These are phyloP conservation scores for Chaetoscypha palmicola DNA, from an alignment of 2,329 filamentous ascomycete genomes.

Conservation along the genomic window DNA sequence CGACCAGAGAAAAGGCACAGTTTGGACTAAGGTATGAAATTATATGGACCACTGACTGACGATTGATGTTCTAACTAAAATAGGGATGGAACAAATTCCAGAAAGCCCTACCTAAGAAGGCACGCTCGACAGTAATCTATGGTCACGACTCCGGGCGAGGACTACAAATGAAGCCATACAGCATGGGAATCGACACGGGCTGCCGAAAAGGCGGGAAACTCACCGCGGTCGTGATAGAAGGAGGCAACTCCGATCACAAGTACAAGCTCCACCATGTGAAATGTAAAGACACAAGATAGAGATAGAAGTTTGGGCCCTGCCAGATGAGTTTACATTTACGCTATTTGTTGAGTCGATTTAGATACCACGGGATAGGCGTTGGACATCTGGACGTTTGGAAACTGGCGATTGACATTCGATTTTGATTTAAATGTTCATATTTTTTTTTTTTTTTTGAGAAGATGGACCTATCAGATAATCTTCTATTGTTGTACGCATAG, in stretches of 20 bases:
- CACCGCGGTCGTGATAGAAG: conserved; percentile 69
- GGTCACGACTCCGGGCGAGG: conserved; percentile 77
- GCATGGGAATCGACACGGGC: conserved; percentile 77
- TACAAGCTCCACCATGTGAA: conserved; percentile 27
- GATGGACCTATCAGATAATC: too few species aligned
- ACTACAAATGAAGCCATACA: conserved; percentile 60
- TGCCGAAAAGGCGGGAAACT: conserved; percentile 72
- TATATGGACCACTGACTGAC: not conserved
- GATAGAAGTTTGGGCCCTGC: not conserved
- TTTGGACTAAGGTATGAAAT: conserved; percentile 29
- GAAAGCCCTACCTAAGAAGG: conserved; percentile 27
- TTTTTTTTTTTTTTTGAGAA: too few species aligned
- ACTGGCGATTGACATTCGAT: too few species aligned
- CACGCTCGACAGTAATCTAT: conserved; percentile 67
- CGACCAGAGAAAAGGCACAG: conserved; percentile 21
- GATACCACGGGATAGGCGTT: not conserved
- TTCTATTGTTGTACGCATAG: too few species aligned
- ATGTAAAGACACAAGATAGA: conserved; percentile 23
- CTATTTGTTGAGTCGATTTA: not conserved
- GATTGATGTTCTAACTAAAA: conserved; percentile 14
- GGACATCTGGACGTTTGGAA: not conserved
- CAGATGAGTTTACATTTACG: not conserved
- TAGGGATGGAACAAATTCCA: conserved; percentile 51
- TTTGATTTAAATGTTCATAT: too few species aligned
- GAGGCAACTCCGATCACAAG: conserved; percentile 34